Base-by-base conservation (phyloP, 441 rosid species). In the Syzygium malaccense region DNA sequence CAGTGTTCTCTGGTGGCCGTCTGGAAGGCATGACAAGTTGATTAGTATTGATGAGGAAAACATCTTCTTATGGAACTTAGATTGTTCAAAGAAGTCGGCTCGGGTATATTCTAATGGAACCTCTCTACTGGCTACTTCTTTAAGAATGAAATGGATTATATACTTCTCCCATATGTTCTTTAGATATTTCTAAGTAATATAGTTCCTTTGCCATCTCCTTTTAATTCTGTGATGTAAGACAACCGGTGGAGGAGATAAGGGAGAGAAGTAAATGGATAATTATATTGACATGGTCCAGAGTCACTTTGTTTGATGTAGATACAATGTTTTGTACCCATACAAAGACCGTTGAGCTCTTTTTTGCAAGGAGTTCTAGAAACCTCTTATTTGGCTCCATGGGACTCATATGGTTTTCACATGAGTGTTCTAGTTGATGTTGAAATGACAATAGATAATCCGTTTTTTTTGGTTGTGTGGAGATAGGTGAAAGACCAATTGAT, bases 1-100 rank as follows among this genome's bases (percentile, higher is more conserved):
- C 92, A 97, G 98, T 87, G 89, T 97, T 91, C 94, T 98, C 89
- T 97, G 98, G 98, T 97, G 97, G 97, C 96, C 98, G 19, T 94
- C 99, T 90, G 98, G 96, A 91, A 95, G 95, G 90, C 96, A 93
- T 87, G 99, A 97, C 89, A 97, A 97, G 93, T 92, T 98, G 80
- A 89, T 98, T 87, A 96, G 96, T 94, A 95, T 97, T 91, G 99
- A 95, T 62, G 98, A 95, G 68, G 97, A 94, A 89, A 98, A 93
- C 87, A 66, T 98, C 89, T 90, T 93, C 88, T 90, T 96, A 90
- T 97, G 99, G 99, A 94, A 89, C 92, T 94, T 98, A 88, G 98
- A 96, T 90, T 95, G 95, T 90, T 94, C 98, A 3, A 94, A 88
- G 91, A 95, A 95, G 93, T 90, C 92, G 62, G 98, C 98, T 86